Conservation (phyloP, 495 filamentous ascomycete species). For the Apiosordaria backusii region DNA sequence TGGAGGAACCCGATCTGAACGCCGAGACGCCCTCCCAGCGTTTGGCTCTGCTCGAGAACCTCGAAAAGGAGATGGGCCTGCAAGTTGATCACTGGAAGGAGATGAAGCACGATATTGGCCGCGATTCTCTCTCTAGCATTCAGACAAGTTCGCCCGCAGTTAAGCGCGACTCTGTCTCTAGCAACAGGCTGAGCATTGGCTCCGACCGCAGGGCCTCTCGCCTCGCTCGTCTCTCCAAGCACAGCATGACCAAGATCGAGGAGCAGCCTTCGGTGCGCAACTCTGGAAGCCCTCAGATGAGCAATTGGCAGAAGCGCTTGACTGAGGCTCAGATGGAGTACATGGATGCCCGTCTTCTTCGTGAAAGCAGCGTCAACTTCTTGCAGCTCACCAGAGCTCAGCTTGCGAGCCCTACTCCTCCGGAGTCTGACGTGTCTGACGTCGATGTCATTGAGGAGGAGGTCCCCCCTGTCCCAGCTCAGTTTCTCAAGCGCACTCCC, state of each 20-base stretch:
- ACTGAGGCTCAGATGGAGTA: constrained; percentile 45
- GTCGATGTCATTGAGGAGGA: constrained; percentile 15
- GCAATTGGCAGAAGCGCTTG: constrained; percentile 32
- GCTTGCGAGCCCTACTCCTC: constrained; percentile 50
- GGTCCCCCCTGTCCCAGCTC: constrained; percentile 17
- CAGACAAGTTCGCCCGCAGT: constrained; percentile 32
- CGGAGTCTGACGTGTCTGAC: constrained; percentile 39
- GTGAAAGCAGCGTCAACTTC: constrained; percentile 38
- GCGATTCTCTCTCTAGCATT: constrained; percentile 48
- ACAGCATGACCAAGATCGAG: constrained; percentile 25
- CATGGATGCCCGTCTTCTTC: constrained; percentile 38
- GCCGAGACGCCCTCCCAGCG: constrained; percentile 35
- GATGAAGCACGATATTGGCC: constrained; percentile 43
- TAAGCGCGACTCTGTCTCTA: constrained; percentile 24
- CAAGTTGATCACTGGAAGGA: constrained; percentile 51
- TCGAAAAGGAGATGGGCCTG: constrained; percentile 52
- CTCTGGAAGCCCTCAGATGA: constrained; percentile 21
- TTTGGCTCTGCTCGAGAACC: constrained; percentile 45
- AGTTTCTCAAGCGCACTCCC: constrained; percentile 15
- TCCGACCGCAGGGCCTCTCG: constrained; percentile 37
- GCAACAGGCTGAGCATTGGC: constrained; percentile 27
- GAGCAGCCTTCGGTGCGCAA: constrained; percentile 15
- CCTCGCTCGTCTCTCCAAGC: constrained; percentile 29
- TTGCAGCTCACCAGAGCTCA: constrained; percentile 39
- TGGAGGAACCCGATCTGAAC: constrained; percentile 35